Evolutionary conservation across 495 filamentous ascomycete species (phyloP), one percentile per base, ranked within the genome.

Genomic region (Astrothelium subdiscretum): DNA sequence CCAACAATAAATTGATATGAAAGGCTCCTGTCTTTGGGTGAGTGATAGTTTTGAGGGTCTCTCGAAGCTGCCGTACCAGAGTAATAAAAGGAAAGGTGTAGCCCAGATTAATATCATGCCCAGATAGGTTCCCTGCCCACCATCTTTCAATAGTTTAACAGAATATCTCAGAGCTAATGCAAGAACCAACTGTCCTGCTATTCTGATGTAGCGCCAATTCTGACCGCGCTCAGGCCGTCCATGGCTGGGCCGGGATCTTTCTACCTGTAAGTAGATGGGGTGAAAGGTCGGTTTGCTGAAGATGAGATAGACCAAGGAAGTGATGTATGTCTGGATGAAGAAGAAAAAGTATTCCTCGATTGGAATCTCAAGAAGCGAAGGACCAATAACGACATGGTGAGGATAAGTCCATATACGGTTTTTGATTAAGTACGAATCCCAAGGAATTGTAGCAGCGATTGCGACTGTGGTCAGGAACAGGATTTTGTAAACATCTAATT

Each of bases 291-390:
- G 77, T 65, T 85, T 87, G 69, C 79, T 88, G 6, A 83, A 65
- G 2, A 88, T 71, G 10, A 84, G 73, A 68, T 89, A 89, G 26
- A 88, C 67, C 31, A 88, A 69, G 2, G 80, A 79, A 4, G 86
- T 88, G 68, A 79, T 85, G 68, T 87, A 89, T 6, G 86, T 88
- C 70, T 89, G 86, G 32, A 89, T 80, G n/a, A 87, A 69, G 71
- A 88, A 88, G 77, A 88, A 89, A 72, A 88, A 88, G 26, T 88
- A 63, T 66, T 88, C 86, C 68, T 89, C 86, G 2, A 78, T 64
- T 0, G 86, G 86, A 57, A 89, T 83, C 5, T 69, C 69, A 66
- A 81, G 81, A 22, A 87, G 69, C 1, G 73, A 81, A 18, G 73
- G 77, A 1, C 86, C 86, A 40, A 84, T 54, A 22, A 88, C 76